Base-by-base conservation (phyloP, 2,329 filamentous ascomycete species). In the Cladophialophora bantiana region DNA sequence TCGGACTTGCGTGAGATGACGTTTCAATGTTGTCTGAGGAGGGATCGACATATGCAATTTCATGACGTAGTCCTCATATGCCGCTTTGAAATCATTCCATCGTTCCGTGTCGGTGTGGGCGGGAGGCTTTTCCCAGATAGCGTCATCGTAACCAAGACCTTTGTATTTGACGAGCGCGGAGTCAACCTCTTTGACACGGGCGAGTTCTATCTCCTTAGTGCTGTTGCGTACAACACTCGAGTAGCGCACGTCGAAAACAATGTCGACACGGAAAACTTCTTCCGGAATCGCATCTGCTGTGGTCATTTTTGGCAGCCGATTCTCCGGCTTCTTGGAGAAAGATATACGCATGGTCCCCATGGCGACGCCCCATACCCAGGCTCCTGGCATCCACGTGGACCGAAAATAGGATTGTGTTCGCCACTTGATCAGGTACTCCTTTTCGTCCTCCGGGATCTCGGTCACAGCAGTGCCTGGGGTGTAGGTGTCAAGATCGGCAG, bases 381-480 rank as follows among this genome's bases (percentile, higher is more conserved):
- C 85, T 12, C 94, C 95, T 9, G 93, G 88, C 84, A 93, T 91
- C 95, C 96, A 99, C 6, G 83, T 84, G 61, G 91, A 92, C 70
- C 92, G 89, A 69, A 89, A 90, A 74, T 97, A 96, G 0, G 94
- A 97, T 64, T 87, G 84, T 0, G 84, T 83, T 53, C 90, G 88
- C 92, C 94, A 98, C 76, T 95, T 97, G 73, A 99, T 81, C 2
- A 99, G 85, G 74, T 98, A 99, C 72, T 97, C 93, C 71, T 94
- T 94, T n/a, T 91, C 84, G 62, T 93, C 90, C 74, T 95, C 90
- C 10, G 80, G 78, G n/a, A 92, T 80, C 61, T 86, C 80, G 34
- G 87, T 80, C 56, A 84, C 83, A 1, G 81, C 80, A 60, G 84
- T 81, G 1, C 84, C 86, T 3, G 82, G 75, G 13, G 79, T 77